phyloP scores from a whole-genome alignment of 352 stramenopile species.

The Pythium scleroteichum region DNA sequence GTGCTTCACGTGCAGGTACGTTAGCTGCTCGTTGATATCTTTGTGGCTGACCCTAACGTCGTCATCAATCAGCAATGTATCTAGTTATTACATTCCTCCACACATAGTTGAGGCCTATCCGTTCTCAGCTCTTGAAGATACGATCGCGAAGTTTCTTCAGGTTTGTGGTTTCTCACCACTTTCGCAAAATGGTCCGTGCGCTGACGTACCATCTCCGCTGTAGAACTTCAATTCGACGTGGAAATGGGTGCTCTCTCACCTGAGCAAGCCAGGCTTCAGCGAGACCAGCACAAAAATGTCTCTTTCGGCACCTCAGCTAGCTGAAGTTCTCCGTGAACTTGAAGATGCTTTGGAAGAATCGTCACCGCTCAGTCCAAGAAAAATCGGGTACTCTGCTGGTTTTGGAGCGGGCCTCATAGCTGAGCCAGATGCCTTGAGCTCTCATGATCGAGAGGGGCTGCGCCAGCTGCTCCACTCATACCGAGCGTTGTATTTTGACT shows the following conservation, averaged over 20 bases:
- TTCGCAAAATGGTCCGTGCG: too few relatives aligned
- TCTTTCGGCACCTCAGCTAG: slow-evolving; percentile 34
- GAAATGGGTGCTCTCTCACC: slow-evolving; percentile 72
- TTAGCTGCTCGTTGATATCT: background rate
- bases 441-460: slow-evolving; percentile 41
- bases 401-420: slow-evolving; percentile 11
- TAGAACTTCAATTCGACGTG: slow-evolving; percentile 83
- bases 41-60: slow-evolving; percentile 2
- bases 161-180: too few relatives aligned
- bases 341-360: slow-evolving; percentile 65
- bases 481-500: slow-evolving; percentile 87
- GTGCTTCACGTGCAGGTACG: slow-evolving; percentile 86
- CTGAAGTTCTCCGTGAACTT: slow-evolving; percentile 59
- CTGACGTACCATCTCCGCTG: background rate
- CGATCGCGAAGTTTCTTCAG: slow-evolving; percentile 87
- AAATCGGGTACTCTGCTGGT: slow-evolving; percentile 22
- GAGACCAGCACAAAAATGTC: slow-evolving; percentile 36
- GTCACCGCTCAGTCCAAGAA: slow-evolving; percentile 68
- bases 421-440: background rate
- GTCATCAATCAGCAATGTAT: slow-evolving; percentile 42
- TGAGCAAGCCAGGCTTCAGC: slow-evolving; percentile 35
- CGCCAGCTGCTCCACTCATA: slow-evolving; percentile 77
- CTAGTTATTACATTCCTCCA: slow-evolving; percentile 82
- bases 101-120: slow-evolving; percentile 84
- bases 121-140: slow-evolving; percentile 84